Conservation (phyloP, 306 rosid genomes). For the Bauhinia variegata region DNA sequence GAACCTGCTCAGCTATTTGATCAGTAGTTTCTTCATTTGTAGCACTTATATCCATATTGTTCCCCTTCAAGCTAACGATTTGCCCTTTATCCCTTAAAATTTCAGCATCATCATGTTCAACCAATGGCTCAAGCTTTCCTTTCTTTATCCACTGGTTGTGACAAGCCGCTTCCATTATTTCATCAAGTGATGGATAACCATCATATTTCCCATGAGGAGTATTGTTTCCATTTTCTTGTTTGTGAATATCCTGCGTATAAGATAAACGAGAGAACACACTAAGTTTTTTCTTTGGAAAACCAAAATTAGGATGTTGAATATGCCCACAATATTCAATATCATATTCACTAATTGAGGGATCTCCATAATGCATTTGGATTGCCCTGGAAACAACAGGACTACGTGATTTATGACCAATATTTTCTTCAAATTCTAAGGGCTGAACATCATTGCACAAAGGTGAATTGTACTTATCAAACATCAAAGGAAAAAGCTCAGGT, state of each 20-base stretch:
- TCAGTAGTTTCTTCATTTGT: not conserved
- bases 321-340: conserved; percentile 38
- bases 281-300: conserved; percentile 33
- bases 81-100: conserved; percentile 31
- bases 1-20: conserved; percentile 23
- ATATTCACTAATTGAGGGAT: conserved; percentile 31
- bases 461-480: conserved; percentile 33
- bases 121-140: conserved; percentile 38
- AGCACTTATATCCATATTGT: no score
- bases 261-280: conserved; percentile 60
- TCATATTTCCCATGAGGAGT: conserved; percentile 15
- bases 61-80: no score
- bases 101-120: conserved; percentile 28
- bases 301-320: conserved; percentile 29
- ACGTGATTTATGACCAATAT: conserved; percentile 30
- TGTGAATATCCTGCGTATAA: conserved; percentile 33
- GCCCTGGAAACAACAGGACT: conserved; percentile 23
- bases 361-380: conserved; percentile 19
- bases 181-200: conserved; percentile 46
- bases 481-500: conserved; percentile 34
- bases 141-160: conserved; percentile 26
- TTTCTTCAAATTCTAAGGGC: conserved; percentile 35
- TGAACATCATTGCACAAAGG: conserved; percentile 23
- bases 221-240: conserved; percentile 18
- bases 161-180: conserved; percentile 55